These are phyloP conservation scores for Saccharum officinarum DNA, from an alignment of 176 grass and related monocot species.

Conservation along the genomic window DNA sequence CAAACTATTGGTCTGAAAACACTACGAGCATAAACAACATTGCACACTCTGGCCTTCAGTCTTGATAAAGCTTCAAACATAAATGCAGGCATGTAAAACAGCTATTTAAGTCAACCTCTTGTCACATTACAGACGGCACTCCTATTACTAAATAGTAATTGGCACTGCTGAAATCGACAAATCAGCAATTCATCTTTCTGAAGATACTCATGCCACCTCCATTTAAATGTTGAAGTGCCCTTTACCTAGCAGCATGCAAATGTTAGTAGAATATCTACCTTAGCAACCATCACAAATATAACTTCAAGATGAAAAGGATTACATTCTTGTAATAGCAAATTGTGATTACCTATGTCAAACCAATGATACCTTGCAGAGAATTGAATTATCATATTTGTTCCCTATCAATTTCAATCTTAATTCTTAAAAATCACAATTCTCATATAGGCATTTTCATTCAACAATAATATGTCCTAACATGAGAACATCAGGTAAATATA, in stretches of 20 bases:
- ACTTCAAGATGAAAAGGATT: not conserved
- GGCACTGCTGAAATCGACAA: not conserved
- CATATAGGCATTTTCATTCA: not conserved
- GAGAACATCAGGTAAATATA: not conserved
- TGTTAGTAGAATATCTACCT: not conserved
- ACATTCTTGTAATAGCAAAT: not conserved
- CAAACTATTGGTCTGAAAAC: not conserved
- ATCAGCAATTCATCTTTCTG: not conserved
- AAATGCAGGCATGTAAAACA: not conserved
- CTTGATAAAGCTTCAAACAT: not conserved
- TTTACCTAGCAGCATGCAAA: slow-evolving; percentile 4
- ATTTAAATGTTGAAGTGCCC: not conserved
- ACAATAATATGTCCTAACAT: not conserved
- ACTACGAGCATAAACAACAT: not conserved
- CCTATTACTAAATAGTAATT: not conserved
- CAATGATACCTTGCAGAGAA: not conserved
- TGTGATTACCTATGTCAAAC: not conserved
- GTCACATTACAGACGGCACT: not conserved
- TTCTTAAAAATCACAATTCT: too few species aligned
- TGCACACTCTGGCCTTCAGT: not conserved
- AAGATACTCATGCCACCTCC: not conserved
- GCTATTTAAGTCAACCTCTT: not conserved
- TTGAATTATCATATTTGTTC: not conserved
- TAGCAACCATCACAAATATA: not conserved
- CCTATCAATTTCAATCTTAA: not conserved